Evolutionary conservation across 179 eudicot genomes (phyloP), one percentile per base, ranked within the genome.

Genomic region (Camellia oleifera): DNA sequence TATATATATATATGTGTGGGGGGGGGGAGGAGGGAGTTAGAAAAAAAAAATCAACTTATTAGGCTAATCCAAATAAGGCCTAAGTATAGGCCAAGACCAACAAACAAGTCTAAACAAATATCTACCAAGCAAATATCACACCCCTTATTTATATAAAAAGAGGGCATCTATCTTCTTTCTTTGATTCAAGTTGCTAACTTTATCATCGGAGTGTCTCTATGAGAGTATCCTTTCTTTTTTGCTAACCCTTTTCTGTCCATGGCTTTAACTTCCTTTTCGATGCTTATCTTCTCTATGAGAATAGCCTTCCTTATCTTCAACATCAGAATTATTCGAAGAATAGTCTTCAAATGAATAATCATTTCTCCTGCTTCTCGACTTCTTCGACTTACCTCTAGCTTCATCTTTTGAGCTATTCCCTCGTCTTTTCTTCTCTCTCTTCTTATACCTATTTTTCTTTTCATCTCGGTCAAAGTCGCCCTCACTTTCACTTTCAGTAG

Each of bases 401-500:
- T 83, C 76, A 70, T 60, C 79, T 69, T 83, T 79, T 0, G 81
- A 82, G 56, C 75, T 70, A 71, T 72, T 79, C 65, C 69, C 74
- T 50, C 77, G 62, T 79, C 74, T 84, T 74, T 82, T 86, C 85
- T 84, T 92, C 68, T 56, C 77, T 77, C 60, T 87, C 23, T 69
- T 82, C 66, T 72, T 82, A 20, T 81, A 75, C 78, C 75, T 87
- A 32, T 2, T 75, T 76, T 75, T 81, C 84, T 86, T 90, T 80
- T 74, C 78, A 46, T 81, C 86, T 40, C 23, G 44, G 50, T 81
- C 86, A 61, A 77, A 84, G 65, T 54, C 81, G 53, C 81, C 74
- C 2, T 80, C 86, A 84, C 89, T 84, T 20, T 69, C 83, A 80
- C 83, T 84, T 40, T 70, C 83, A 62, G 80, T 74, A 3, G 90